A percentile compares a stretch with the other conserved stretches of the same genome.
Evolutionary conservation across 1,139 yeast genomes (phyloP).

Genomic region (Lodderomyces jiufengensis): DNA sequence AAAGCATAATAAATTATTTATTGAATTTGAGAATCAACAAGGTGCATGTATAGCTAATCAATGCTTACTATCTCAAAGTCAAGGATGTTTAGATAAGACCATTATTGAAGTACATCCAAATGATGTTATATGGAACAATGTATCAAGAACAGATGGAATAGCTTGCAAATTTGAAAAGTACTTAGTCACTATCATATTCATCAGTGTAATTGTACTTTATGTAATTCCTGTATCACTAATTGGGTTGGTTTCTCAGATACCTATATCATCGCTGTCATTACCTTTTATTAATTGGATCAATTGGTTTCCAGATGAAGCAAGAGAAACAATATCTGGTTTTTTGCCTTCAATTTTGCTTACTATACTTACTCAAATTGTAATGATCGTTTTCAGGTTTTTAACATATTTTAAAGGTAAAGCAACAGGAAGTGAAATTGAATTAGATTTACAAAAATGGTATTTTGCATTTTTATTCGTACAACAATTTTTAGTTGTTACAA

Average conservation of each 20-base stretch:
- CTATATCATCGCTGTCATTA: conserved; percentile 50
- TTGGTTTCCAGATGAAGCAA: conserved; percentile 48
- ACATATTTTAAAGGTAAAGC: conserved; percentile 48
- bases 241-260: conserved; percentile 63
- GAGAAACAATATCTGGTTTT: conserved; percentile 52
- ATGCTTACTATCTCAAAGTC: conserved; percentile 41
- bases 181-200: conserved; percentile 39
- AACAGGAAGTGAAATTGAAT: conserved; percentile 55
- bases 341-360: conserved; percentile 61
- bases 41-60: conserved; percentile 57
- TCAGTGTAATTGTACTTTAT: conserved; percentile 54
- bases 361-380: conserved; percentile 53
- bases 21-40: conserved; percentile 46
- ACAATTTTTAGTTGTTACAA: conserved; percentile 77
- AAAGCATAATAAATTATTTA: conserved; percentile 43
- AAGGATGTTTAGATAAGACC: conserved; percentile 40
- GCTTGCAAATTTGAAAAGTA: conserved; percentile 33
- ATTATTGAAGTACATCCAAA: conserved; percentile 51
- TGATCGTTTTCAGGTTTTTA: conserved; percentile 47
- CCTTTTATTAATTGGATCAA: conserved; percentile 54
- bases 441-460: conserved; percentile 65
- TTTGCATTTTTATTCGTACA: conserved; percentile 72
- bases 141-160: conserved; percentile 33
- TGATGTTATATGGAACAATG: conserved; percentile 60
- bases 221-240: conserved; percentile 70